These are phyloP conservation scores for Aschersonia sp. DNA, from an alignment of 2,329 filamentous ascomycete species.

Conservation along the genomic window DNA sequence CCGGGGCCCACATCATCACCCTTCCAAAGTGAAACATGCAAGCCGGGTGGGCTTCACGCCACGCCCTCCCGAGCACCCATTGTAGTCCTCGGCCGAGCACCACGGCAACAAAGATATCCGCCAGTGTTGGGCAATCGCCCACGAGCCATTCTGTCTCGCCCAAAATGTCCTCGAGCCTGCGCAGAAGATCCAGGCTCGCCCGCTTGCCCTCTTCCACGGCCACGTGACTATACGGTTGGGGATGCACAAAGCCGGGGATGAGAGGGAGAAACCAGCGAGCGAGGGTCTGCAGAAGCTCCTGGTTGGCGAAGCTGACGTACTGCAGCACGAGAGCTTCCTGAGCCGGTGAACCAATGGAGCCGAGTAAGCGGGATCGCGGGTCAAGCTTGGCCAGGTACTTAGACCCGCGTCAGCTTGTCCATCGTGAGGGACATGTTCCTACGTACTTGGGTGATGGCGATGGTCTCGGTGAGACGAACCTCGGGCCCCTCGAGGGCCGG, in stretches of 20 bases:
- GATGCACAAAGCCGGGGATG: background rate
- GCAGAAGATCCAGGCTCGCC: background rate
- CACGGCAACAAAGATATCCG: background rate
- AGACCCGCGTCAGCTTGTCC: background rate
- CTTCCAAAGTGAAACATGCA: background rate
- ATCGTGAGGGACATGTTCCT: background rate
- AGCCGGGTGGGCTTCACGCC: background rate
- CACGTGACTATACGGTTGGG: background rate
- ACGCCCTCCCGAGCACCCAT: background rate
- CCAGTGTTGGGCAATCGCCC: background rate
- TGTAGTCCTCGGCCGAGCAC: background rate
- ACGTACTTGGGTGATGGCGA: background rate
- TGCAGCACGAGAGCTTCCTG: background rate
- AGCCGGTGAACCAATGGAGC: background rate
- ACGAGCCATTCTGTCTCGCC: background rate
- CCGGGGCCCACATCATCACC: background rate
- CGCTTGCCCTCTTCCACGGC: background rate
- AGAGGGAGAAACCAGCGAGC: background rate
- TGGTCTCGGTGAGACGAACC: background rate
- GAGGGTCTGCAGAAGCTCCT: background rate
- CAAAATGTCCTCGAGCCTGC: background rate
- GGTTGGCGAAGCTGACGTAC: background rate
- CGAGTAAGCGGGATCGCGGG: background rate
- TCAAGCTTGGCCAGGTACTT: background rate
- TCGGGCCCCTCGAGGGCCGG: background rate